These are phyloP conservation scores for Debaryomycetaceae sp. DNA, from an alignment of 1,139 yeast species.

Conservation along the genomic window DNA sequence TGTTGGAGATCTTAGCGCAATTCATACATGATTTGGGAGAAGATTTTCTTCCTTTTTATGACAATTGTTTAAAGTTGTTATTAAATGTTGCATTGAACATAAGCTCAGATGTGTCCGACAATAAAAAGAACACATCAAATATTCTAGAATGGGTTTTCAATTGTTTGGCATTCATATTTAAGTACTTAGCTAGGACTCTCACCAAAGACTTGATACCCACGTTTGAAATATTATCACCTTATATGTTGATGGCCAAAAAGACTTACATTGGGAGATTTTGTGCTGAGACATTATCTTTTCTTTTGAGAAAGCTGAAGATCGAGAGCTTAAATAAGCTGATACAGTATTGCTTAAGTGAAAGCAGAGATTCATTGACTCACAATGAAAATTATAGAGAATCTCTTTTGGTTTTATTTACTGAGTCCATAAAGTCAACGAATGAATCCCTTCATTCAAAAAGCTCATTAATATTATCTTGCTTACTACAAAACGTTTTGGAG, in stretches of 20 bases:
- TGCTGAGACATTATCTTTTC: slow-evolving; percentile 85
- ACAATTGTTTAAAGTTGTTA: slow-evolving; percentile 49
- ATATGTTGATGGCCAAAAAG: slow-evolving; percentile 52
- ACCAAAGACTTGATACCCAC: slow-evolving; percentile 66
- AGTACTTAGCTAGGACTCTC: slow-evolving; percentile 68
- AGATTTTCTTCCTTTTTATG: slow-evolving; percentile 76
- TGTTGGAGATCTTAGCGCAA: slow-evolving; percentile 77
- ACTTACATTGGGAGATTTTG: slow-evolving; percentile 76
- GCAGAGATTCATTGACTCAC: slow-evolving; percentile 25
- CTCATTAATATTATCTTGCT: slow-evolving; percentile 41
- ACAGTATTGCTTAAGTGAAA: slow-evolving; percentile 48
- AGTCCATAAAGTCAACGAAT: slow-evolving; percentile 70
- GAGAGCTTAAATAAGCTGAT: slow-evolving; percentile 49
- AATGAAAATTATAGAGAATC: slow-evolving; percentile 52
- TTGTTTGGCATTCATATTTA: slow-evolving; percentile 83
- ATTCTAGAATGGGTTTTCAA: slow-evolving; percentile 83
- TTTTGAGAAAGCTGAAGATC: slow-evolving; percentile 65
- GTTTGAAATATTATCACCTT: slow-evolving; percentile 60
- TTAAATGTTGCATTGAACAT: slow-evolving; percentile 48
- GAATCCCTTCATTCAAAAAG: slow-evolving; percentile 76
- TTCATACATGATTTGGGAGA: slow-evolving; percentile 92
- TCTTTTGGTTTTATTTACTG: slow-evolving; percentile 61
- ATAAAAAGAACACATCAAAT: slow-evolving; percentile 50
- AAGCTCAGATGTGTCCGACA: slow-evolving; percentile 45
- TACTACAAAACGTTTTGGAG: slow-evolving; percentile 37